Evolutionary conservation across 805 yeast genomes (phyloP).

Genomic region (Cephaloascus fragrans): DNA sequence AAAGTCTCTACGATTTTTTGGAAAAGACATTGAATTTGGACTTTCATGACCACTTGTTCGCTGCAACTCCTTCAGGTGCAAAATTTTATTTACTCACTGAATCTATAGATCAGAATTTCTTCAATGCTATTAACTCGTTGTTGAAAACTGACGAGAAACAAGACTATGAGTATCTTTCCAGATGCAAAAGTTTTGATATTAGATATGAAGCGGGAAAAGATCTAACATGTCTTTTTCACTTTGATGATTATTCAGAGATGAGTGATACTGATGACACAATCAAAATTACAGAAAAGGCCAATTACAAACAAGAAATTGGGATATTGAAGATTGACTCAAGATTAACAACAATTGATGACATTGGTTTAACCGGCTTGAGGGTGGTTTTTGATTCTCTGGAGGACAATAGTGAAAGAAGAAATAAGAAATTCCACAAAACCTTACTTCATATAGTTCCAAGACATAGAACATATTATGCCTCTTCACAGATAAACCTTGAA

Average conservation of each 20-base stretch:
- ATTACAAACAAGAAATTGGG: neutral
- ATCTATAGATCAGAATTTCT: too few relatives aligned
- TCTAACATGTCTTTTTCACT: neutral
- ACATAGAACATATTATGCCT: neutral
- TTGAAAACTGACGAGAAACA: neutral
- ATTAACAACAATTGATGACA: neutral
- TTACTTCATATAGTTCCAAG: neutral
- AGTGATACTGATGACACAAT: neutral
- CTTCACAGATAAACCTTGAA: slow-evolving; percentile 5
- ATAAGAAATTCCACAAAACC: neutral
- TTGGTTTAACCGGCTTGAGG: neutral
- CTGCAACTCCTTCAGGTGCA: neutral
- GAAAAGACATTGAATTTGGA: neutral
- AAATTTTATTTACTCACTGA: neutral
- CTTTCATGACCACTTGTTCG: neutral
- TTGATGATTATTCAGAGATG: neutral
- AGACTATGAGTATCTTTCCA: neutral
- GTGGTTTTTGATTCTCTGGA: neutral
- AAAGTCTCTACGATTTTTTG: too few relatives aligned
- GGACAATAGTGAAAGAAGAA: neutral
- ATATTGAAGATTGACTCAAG: neutral
- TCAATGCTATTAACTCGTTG: neutral
- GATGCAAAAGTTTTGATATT: neutral
- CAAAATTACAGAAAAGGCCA: neutral
- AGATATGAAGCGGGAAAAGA: neutral